A percentile compares a stretch with the other conserved stretches of the same genome.
phyloP scores from a whole-genome alignment of 306 rosid genomes.

The Neltuma alba region DNA sequence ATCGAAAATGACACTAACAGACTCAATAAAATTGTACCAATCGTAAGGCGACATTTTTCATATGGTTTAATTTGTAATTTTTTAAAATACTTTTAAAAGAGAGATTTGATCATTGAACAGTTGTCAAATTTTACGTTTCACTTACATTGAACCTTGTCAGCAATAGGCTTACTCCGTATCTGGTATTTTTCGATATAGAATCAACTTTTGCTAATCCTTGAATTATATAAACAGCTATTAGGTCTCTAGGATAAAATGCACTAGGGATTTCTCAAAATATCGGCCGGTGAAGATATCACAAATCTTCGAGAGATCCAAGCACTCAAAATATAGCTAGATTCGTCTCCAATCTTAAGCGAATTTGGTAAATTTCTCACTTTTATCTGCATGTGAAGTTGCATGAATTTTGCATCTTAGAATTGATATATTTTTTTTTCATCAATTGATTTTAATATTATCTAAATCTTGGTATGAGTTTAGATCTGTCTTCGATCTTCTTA shows the following conservation, averaged over 20 bases:
- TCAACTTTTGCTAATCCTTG: neutral
- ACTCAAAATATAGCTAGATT: neutral
- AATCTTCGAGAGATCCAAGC: neutral
- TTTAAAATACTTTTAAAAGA: neutral
- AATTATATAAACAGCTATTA: neutral
- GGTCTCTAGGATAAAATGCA: neutral
- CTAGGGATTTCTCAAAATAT: neutral
- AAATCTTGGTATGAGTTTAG: neutral
- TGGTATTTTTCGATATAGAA: neutral
- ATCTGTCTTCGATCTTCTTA: neutral
- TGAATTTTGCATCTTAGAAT: neutral
- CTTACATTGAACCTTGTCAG: neutral
- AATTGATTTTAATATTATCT: neutral
- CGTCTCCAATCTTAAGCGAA: neutral
- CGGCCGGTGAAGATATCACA: neutral
- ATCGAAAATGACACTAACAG: conserved; percentile 12
- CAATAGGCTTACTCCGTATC: neutral
- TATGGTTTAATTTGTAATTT: neutral
- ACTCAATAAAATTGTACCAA: neutral
- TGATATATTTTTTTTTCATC: neutral
- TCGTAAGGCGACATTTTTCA: neutral
- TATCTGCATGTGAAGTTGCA: neutral
- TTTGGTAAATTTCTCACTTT: conserved; percentile 4
- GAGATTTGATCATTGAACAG: neutral
- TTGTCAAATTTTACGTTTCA: neutral